Evolutionary conservation across 148 eudicot genomes (phyloP).

Genomic region (Agrostemma githago): DNA sequence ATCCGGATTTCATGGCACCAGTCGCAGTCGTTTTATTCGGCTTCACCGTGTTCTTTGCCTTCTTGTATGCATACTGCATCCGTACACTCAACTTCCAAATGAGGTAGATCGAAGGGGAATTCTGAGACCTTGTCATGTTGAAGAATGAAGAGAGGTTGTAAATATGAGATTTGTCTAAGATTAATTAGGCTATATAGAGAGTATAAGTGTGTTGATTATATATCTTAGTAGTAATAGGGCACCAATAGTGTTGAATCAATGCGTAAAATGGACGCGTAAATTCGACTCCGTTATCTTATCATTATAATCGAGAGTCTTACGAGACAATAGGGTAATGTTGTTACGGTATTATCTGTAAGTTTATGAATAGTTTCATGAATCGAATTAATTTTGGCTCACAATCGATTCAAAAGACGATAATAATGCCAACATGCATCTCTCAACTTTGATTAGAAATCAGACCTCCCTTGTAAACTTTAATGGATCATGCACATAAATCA

Average conservation of each 20-base stretch:
- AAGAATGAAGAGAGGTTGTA: conserved; percentile 2
- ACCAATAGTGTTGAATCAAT: background rate
- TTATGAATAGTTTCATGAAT: conserved; percentile 6
- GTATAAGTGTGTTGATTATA: background rate
- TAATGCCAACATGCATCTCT: background rate
- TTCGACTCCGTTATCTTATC: background rate
- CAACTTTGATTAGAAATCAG: too few species aligned
- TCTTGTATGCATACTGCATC: conserved; percentile 82
- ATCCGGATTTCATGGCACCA: conserved; percentile 70
- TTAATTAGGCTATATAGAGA: background rate
- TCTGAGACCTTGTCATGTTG: background rate
- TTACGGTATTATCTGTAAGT: background rate
- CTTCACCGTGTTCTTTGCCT: conserved; percentile 80
- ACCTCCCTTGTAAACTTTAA: too few species aligned
- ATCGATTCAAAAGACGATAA: background rate
- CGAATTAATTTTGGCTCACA: conserved; percentile 13
- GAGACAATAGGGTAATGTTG: conserved; percentile 5
- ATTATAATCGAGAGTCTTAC: background rate
- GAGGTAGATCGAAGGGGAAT: conserved; percentile 45
- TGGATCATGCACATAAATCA: too few species aligned
- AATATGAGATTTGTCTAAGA: background rate
- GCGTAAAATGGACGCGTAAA: background rate
- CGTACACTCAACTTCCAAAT: conserved; percentile 82
- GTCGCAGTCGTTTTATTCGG: conserved; percentile 71
- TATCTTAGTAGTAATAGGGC: background rate